A percentile compares a stretch with the other conserved stretches of the same genome.
phyloP scores from a whole-genome alignment of 2,329 filamentous ascomycete species.

The Aspergillus fructus region DNA sequence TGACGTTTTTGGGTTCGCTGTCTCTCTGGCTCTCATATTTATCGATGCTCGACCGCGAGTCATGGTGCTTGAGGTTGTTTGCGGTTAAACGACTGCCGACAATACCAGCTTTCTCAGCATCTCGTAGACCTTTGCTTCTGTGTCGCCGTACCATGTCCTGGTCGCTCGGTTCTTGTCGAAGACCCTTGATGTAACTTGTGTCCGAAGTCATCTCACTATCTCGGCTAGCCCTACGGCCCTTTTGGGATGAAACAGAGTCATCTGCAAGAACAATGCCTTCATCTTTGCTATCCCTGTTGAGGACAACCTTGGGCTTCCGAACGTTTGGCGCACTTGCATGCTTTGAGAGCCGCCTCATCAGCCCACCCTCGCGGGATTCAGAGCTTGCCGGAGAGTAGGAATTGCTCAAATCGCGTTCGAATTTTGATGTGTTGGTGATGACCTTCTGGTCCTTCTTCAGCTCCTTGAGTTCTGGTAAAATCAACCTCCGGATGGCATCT shows the following conservation, averaged over 20 bases:
- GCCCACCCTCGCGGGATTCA: conserved; percentile 54
- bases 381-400: conserved; percentile 60
- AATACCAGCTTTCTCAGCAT: conserved; percentile 55
- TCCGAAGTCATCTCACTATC: conserved; percentile 49
- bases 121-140: conserved; percentile 56
- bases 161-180: conserved; percentile 49
- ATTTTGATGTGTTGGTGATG: conserved; percentile 68
- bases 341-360: conserved; percentile 57
- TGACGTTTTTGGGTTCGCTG: conserved; percentile 34
- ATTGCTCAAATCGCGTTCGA: conserved; percentile 62
- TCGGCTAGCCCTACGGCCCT: conserved; percentile 55
- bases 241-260: conserved; percentile 50
- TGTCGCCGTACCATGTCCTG: conserved; percentile 54
- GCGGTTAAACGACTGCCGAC: conserved; percentile 60
- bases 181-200: conserved; percentile 43
- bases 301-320: conserved; percentile 60
- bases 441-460: conserved; percentile 87
- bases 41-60: conserved; percentile 61
- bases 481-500: conserved; percentile 84
- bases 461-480: conserved; percentile 86
- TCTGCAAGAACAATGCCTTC: conserved; percentile 59
- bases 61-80: conserved; percentile 63
- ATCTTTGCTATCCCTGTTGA: conserved; percentile 59
- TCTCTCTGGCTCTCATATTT: conserved; percentile 42
- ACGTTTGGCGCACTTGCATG: conserved; percentile 62